phyloP scores from a whole-genome alignment of 441 rosid genomes.

The Macaranga tanarius region DNA sequence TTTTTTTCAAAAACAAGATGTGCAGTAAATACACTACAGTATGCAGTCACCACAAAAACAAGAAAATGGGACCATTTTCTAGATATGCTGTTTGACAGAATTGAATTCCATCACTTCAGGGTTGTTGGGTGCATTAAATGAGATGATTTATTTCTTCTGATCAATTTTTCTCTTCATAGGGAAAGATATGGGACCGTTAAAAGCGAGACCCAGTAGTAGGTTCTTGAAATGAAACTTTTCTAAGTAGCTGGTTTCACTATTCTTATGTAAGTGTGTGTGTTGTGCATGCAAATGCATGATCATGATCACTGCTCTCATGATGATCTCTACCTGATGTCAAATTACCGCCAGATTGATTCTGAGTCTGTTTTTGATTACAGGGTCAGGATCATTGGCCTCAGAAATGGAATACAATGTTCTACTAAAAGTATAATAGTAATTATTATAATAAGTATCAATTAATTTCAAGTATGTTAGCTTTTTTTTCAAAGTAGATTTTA shows the following conservation, averaged over 20 bases:
- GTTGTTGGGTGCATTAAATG: constrained; percentile 73
- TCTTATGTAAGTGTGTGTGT: too few species aligned
- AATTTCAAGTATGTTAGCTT: too few species aligned
- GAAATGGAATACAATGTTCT: background rate
- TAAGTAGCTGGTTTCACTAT: background rate
- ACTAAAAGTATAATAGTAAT: background rate
- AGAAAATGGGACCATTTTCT: constrained; percentile 42
- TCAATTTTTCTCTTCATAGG: constrained; percentile 7
- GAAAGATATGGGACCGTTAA: background rate
- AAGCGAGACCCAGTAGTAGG: background rate
- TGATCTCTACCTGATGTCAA: background rate
- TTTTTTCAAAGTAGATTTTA: too few species aligned
- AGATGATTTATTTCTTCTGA: constrained; percentile 37
- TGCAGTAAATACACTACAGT: constrained; percentile 26
- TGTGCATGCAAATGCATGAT: background rate
- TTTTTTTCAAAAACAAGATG: background rate
- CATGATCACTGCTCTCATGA: too few species aligned
- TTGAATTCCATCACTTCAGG: constrained; percentile 43
- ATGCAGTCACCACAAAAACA: constrained; percentile 21
- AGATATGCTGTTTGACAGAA: constrained; percentile 36
- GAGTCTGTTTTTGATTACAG: background rate
- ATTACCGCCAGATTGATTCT: constrained; percentile 9
- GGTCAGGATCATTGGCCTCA: background rate
- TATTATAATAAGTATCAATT: too few species aligned
- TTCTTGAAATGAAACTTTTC: constrained; percentile 9